Evolutionary conservation across 1,139 yeast genomes (phyloP).

Genomic region (Pichia sp.): DNA sequence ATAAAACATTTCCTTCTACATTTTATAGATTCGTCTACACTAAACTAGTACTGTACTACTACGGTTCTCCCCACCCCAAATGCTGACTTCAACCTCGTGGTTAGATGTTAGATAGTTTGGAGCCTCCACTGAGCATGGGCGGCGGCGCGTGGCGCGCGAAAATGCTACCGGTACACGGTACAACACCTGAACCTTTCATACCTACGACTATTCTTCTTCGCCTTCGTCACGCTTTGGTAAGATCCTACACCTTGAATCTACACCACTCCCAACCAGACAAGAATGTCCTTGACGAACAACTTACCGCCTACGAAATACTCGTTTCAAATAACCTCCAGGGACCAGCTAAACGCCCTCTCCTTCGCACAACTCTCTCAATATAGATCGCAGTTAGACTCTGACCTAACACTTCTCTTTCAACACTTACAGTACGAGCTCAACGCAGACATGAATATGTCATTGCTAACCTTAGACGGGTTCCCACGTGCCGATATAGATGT

Average conservation of each 20-base stretch:
- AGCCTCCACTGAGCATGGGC: too few relatives aligned
- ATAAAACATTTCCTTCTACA: background rate
- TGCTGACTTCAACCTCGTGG: too few relatives aligned
- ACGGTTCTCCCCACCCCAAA: too few relatives aligned
- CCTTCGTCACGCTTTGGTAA: too few relatives aligned
- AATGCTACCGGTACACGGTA: too few relatives aligned
- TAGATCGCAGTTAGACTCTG: constrained; percentile 18
- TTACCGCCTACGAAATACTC: constrained; percentile 7
- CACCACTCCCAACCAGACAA: too few relatives aligned
- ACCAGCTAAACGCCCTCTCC: constrained; percentile 5
- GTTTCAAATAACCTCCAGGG: constrained; percentile 2
- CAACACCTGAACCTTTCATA: too few relatives aligned
- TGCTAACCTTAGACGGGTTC: constrained; percentile 68
- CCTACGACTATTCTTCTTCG: too few relatives aligned
- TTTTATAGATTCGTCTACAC: background rate
- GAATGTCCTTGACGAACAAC: constrained; percentile 9
- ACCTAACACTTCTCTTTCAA: constrained; percentile 18
- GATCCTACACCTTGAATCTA: too few relatives aligned
- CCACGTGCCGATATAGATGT: constrained; percentile 85
- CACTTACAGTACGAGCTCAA: constrained; percentile 25
- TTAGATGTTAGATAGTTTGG: too few relatives aligned
- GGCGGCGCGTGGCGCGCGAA: too few relatives aligned
- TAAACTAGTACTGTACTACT: too few relatives aligned
- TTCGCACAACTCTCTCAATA: constrained; percentile 4
- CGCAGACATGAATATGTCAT: constrained; percentile 57